Conservation (phyloP, 2,329 filamentous ascomycete species). For the Arthrobotrys iridis region DNA sequence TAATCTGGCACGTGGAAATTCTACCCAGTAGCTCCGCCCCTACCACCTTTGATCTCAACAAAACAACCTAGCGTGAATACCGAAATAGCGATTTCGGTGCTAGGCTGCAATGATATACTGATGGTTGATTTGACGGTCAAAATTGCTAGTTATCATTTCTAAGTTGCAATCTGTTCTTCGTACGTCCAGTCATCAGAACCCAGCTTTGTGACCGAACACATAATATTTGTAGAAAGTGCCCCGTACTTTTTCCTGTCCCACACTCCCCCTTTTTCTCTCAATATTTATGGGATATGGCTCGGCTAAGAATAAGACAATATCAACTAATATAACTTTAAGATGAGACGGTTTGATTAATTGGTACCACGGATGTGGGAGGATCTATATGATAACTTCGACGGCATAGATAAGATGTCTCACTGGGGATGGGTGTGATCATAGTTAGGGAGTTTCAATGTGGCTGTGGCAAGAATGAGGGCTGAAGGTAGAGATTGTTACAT, state of each 20-base stretch:
- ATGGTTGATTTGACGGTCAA: background rate
- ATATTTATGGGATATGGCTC: background rate
- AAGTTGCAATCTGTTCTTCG: too few relatives aligned
- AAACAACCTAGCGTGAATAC: background rate
- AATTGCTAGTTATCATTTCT: background rate
- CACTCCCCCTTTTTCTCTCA: too few relatives aligned
- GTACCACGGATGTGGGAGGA: background rate
- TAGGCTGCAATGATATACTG: too few relatives aligned
- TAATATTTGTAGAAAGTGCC: too few relatives aligned
- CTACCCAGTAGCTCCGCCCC: background rate
- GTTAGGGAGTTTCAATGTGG: too few relatives aligned
- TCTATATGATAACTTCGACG: too few relatives aligned
- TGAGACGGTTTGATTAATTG: too few relatives aligned
- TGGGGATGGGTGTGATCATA: too few relatives aligned
- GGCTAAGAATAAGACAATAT: background rate
- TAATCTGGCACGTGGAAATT: constrained; percentile 1
- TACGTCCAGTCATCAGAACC: too few relatives aligned
- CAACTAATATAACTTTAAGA: background rate
- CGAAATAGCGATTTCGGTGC: constrained; percentile 2
- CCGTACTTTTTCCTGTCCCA: too few relatives aligned
- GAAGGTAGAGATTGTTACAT: background rate
- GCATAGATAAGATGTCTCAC: too few relatives aligned
- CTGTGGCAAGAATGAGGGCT: background rate
- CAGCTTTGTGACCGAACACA: too few relatives aligned
- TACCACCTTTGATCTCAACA: background rate